Evolutionary conservation across 179 eudicot genomes (phyloP), one percentile per base, ranked within the genome.

Genomic region (Beta corolliflora): DNA sequence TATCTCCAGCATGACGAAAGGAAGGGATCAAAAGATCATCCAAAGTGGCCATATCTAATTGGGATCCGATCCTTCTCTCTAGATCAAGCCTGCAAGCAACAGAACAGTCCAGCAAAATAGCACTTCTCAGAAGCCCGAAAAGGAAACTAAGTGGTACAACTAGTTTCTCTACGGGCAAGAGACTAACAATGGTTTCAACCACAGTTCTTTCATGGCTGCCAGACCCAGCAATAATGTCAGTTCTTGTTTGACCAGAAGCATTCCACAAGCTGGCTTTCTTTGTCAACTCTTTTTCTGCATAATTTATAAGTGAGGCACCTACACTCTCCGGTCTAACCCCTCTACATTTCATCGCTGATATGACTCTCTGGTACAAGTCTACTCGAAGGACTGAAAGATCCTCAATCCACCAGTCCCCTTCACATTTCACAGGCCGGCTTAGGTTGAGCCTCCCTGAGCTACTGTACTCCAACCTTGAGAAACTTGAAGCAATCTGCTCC

Each of bases 401-500:
- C 78, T 96, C 93, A 7, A 91, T 90, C 99, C 99, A 94, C 99
- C 99, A 96, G 87, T 96, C 99, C 13, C 91, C 90, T 45, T 91
- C 98, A 76, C 89, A 89, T 71, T 92, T 94, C 11, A 86, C 84
- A 15, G 90, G 91, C 18, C 92, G 86, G 80, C 89, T 92, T 97
- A 96, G 92, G 81, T 96, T 94, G 53, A 96, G 98, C 81, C 99
- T 87, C 16, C 99, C 99, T 1, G 99, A 96, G 83, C 93, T 94
- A 83, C 98, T 96, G 52, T 94, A 96, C 79, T 96, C 99, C 80
- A 96, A 79, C 71, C 98, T 93, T 0, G 98, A 96, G 83, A 96
- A 96, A 73, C 99, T 96, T 13, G 98, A 94, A 75, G 99, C 98
- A 18, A 96, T 96, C 72, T 96, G 99, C 88, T 96, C 99, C 0